Percentiles rank a stretch among this genome's conserved stretches.
Conservation (phyloP, 306 rosid genomes). For the Dalbergia oliveri region DNA sequence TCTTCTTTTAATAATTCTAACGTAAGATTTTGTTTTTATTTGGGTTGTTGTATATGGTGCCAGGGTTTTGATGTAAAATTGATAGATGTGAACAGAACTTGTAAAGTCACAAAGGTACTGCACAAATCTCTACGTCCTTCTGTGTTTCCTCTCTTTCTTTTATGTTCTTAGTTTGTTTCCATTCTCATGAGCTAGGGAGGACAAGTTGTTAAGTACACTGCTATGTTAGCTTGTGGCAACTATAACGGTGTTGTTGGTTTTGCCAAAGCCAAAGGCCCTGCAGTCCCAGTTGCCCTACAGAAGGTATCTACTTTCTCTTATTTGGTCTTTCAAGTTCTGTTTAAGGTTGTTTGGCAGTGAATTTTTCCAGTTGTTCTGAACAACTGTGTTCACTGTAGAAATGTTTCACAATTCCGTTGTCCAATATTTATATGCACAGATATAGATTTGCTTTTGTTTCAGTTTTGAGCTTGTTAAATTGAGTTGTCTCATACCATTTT, state of each 20-base stretch:
- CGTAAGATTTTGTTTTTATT: slow-evolving; percentile 2
- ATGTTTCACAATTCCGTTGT: slow-evolving; percentile 18
- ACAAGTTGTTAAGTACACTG: slow-evolving; percentile 83
- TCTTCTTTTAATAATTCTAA: slow-evolving; percentile 30
- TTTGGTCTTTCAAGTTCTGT: slow-evolving; percentile 30
- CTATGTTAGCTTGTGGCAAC: slow-evolving; percentile 93
- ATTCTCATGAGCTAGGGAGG: slow-evolving; percentile 72
- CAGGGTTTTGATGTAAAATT: slow-evolving; percentile 94
- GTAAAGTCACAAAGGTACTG: slow-evolving; percentile 92
- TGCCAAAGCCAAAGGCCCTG: slow-evolving; percentile 96
- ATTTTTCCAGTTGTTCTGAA: slow-evolving; percentile 8
- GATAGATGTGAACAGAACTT: slow-evolving; percentile 90
- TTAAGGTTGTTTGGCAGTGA: slow-evolving; percentile 26
- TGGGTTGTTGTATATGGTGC: slow-evolving; percentile 48
- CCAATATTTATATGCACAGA: background rate
- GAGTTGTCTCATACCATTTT: background rate
- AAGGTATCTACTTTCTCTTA: slow-evolving; percentile 69
- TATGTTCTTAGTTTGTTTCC: slow-evolving; percentile 44
- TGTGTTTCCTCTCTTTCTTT: background rate
- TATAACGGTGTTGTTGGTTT: slow-evolving; percentile 88
- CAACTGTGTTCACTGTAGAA: slow-evolving; percentile 5
- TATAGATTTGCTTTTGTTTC: slow-evolving; percentile 34
- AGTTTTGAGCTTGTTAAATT: slow-evolving; percentile 3
- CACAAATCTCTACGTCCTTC: slow-evolving; percentile 21
- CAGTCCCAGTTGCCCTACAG: slow-evolving; percentile 80